phyloP scores from a whole-genome alignment of 1,284 basidiomycete species.

The Lentinula novae-zelandiae region DNA sequence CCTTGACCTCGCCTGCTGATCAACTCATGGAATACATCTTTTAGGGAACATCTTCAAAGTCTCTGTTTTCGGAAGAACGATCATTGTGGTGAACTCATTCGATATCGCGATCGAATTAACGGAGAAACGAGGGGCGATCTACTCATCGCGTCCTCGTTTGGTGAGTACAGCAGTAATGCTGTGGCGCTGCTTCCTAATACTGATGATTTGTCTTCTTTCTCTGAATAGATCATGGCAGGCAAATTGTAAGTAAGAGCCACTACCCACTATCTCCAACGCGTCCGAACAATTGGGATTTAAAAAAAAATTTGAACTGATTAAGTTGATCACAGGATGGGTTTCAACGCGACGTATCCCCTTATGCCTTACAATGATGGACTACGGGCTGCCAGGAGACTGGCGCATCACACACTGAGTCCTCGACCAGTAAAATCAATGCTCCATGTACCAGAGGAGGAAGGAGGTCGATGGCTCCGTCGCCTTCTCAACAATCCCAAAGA shows the following conservation, averaged over 20 bases:
- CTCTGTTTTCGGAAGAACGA: constrained; percentile 16
- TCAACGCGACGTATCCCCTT: constrained; percentile 2
- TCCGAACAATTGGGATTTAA: too few relatives aligned
- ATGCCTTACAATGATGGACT: constrained; percentile 4
- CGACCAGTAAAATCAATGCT: not conserved
- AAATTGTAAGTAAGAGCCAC: not conserved
- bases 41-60: constrained; percentile 9
- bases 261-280: not conserved
- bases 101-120: constrained; percentile 23
- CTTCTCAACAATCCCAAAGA: not conserved
- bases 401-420: constrained; percentile 1
- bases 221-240: not conserved
- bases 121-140: constrained; percentile 23
- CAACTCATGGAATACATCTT: not conserved
- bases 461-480: not conserved
- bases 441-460: not conserved
- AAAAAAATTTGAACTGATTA: not conserved
- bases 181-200: not conserved
- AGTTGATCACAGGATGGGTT: not conserved
- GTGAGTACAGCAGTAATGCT: not conserved
- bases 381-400: not conserved
- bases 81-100: constrained; percentile 24
- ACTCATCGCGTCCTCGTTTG: constrained; percentile 16
- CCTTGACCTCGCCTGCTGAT: not conserved
- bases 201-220: not conserved